Conservation (phyloP, 371 early-diverging fungal species). For the Mortierella sp. region DNA sequence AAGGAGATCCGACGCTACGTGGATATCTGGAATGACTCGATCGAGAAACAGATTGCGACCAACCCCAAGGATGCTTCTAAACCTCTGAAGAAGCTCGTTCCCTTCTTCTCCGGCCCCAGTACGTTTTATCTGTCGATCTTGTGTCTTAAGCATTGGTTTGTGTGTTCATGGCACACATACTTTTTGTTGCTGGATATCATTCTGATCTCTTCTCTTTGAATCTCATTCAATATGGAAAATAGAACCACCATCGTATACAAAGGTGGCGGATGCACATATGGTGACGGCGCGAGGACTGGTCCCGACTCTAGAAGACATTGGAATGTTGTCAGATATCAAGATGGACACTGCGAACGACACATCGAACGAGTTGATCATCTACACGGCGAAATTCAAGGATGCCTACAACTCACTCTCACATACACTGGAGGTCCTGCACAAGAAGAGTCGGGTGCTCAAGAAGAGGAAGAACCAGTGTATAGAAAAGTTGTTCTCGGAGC, state of each 20-base stretch:
- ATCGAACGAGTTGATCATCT: slow-evolving; percentile 45
- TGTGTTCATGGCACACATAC: not conserved
- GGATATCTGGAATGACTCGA: slow-evolving; percentile 55
- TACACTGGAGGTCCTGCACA: slow-evolving; percentile 37
- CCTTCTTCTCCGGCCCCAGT: slow-evolving; percentile 48
- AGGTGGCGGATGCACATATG: slow-evolving; percentile 43
- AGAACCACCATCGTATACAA: slow-evolving; percentile 54
- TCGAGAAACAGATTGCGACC: slow-evolving; percentile 53
- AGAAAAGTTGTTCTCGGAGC: slow-evolving; percentile 49
- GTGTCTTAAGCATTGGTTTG: not conserved
- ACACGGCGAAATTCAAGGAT: slow-evolving; percentile 55
- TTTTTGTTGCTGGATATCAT: not conserved
- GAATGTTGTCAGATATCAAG: slow-evolving; percentile 47
- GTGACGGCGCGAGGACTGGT: slow-evolving; percentile 39
- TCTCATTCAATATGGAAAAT: not conserved
- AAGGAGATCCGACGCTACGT: slow-evolving; percentile 53
- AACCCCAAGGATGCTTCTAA: slow-evolving; percentile 51
- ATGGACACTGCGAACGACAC: slow-evolving; percentile 47
- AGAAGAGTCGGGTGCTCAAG: slow-evolving; percentile 32
- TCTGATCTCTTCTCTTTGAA: not conserved
- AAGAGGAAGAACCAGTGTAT: slow-evolving; percentile 35
- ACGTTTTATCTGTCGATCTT: slow-evolving; percentile 7
- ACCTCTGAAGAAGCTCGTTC: slow-evolving; percentile 52
- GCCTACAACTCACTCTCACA: slow-evolving; percentile 36
- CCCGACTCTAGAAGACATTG: slow-evolving; percentile 45